Evolutionary conservation across 345 rosid genomes (phyloP).

Genomic region (Salix viminalis): DNA sequence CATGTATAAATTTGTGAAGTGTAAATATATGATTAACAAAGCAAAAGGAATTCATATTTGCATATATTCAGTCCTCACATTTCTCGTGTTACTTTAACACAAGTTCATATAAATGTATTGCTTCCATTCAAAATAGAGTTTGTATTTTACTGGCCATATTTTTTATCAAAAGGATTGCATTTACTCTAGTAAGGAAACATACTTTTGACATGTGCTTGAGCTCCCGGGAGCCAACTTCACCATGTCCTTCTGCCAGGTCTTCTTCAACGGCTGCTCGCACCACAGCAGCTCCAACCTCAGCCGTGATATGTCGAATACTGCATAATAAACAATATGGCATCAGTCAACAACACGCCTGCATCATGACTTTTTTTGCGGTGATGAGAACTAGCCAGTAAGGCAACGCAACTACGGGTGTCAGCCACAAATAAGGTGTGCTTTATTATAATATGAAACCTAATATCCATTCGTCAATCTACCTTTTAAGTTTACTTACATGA

Average conservation of each 20-base stretch:
- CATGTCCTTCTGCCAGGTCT: constrained; percentile 78
- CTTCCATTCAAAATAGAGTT: neutral
- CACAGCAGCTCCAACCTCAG: constrained; percentile 95
- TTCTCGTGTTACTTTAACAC: neutral
- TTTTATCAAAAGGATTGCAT: neutral
- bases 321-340: constrained; percentile 17
- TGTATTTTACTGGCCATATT: neutral
- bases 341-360: neutral
- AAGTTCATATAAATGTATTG: neutral
- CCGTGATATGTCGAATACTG: constrained; percentile 90
- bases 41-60: neutral
- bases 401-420: neutral
- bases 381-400: neutral
- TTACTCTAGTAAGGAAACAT: neutral
- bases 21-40: neutral
- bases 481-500: neutral
- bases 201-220: constrained; percentile 82
- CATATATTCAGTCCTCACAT: neutral
- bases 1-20: neutral
- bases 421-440: neutral
- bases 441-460: neutral
- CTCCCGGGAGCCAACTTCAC: constrained; percentile 67
- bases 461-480: neutral
- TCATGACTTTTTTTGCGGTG: neutral
- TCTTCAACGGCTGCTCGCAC: constrained; percentile 75